Evolutionary conservation across 1,284 basidiomycete species (phyloP).

Genomic region (Sporisorium exsertum): DNA sequence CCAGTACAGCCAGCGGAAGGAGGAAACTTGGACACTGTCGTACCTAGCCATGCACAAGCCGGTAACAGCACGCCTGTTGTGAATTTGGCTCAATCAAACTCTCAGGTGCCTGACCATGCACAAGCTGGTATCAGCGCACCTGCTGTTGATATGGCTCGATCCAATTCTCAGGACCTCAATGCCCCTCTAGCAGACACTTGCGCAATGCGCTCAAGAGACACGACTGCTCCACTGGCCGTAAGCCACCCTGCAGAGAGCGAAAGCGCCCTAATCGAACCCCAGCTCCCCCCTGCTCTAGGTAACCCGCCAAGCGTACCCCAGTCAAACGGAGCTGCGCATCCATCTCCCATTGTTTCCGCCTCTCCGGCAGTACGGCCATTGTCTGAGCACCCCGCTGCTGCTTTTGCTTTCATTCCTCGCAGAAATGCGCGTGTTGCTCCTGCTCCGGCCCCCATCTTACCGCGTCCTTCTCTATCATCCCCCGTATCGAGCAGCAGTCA

Average conservation of each 20-base stretch:
- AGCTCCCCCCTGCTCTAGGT: neutral
- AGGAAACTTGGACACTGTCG: neutral
- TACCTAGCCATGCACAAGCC: too few species aligned
- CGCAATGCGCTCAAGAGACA: neutral
- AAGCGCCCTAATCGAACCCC: neutral
- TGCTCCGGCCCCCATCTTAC: neutral
- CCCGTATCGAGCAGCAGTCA: neutral
- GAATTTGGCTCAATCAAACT: too few species aligned
- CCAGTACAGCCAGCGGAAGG: neutral
- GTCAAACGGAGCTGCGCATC: neutral
- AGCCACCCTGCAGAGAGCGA: neutral
- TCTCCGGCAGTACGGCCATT: neutral
- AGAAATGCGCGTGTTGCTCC: neutral
- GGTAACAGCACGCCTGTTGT: too few species aligned
- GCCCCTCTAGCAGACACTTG: constrained; percentile 8
- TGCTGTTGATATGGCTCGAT: neutral
- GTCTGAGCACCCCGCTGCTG: neutral
- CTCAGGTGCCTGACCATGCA: neutral
- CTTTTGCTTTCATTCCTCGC: neutral
- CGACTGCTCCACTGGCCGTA: neutral
- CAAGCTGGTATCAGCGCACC: neutral
- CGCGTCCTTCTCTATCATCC: neutral
- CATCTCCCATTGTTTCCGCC: neutral
- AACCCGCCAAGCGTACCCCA: neutral
- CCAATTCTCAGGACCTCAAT: constrained; percentile 2